Base-by-base conservation (phyloP, 2,329 filamentous ascomycete genomes). In the Ascochyta clinopodiicola region DNA sequence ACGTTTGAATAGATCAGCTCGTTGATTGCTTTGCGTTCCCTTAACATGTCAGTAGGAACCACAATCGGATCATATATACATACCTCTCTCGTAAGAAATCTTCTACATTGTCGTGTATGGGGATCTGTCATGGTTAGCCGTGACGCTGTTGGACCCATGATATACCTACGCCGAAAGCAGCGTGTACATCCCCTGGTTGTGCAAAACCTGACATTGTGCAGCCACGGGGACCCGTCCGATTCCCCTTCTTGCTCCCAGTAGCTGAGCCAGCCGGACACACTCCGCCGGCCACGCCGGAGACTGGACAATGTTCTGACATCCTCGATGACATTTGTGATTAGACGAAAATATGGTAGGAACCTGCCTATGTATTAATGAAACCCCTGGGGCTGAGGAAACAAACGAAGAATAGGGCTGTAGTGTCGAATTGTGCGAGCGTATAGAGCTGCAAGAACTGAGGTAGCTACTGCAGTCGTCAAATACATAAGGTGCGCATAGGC, bases 21-120 rank as follows among this genome's bases (percentile, higher is more conserved):
- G 27, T 67, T 69, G 51, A 69, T 67, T 6, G 66, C 62, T 45
- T 66, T 69, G 13, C 66, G 64, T 53, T 69, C 66, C 51, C 66
- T 67, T 37, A 7, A 2, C 12, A 15, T 10, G 27, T 52, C 50
- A 56, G 48, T 21, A 46, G 21, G 15, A 32, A 40, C 36, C 13
- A 34, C n/a, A 5, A 2, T 10, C 9, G 9, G 15, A 21, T 29
- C 4, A 27, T 13, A 13, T 4, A 37, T 36, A 36, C 29, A 12
- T n/a, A 67, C 65, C 63, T 67, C 59, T 65, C 54, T 6, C 66
- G 64, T 9, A 68, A 59, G 37, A 66, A 66, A 12, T 64, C 51
- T 53, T 66, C 66, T 7, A 62, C 60, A 34, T 61, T 60, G 3
- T 51, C 55, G 35, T 64, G n/a, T 22, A 37, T 29, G 31, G 65